Evolutionary conservation across 345 rosid genomes (phyloP), one percentile per base, ranked within the genome.

Genomic region (Balakata baccata): DNA sequence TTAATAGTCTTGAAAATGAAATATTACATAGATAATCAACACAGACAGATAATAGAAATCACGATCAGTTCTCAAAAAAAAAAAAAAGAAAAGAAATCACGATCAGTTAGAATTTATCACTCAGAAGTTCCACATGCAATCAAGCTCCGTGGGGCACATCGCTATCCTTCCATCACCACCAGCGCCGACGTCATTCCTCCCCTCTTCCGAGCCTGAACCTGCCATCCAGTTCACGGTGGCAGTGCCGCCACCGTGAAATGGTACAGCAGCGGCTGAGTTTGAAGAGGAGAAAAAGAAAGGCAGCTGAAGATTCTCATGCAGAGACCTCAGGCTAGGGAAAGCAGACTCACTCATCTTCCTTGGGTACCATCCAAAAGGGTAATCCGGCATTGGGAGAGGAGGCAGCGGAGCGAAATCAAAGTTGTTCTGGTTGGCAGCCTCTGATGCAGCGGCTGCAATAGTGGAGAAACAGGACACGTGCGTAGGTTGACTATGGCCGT

Each of bases 391-490:
- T 10, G 25, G 20, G 14, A 65, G 39, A 72, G 25, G 23, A 53
- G 76, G 61, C 0, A 70, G 77, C 3, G 74, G 77, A 34, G 83
- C 75, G 59, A 84, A 86, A 69, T 70, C 68, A 52, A 57, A 66
- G 67, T 20, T 75, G 75, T 47, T 68, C 60, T 53, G 69, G 70
- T 50, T 78, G 53, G 86, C 85, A 59, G 65, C 74, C 22, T 71
- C 74, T 0, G 87, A 75, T n/a, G 85, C 79, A 46, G 86, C 78
- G 6, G 89, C 87, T 3, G 89, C 81, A 69, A 83, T 84, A 81
- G 92, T 95, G 99, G 98, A 95, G 99, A 95, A 95, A 95, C 98
- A 95, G 99, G 99, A 92, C 98, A 95, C 98, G 99, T 95, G 99
- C 98, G 89, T 89, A 16, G 82, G 56, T 12, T 80, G 79, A 61